Base-by-base conservation (phyloP, 148 eudicot species). In the Nepenthes gracilis region DNA sequence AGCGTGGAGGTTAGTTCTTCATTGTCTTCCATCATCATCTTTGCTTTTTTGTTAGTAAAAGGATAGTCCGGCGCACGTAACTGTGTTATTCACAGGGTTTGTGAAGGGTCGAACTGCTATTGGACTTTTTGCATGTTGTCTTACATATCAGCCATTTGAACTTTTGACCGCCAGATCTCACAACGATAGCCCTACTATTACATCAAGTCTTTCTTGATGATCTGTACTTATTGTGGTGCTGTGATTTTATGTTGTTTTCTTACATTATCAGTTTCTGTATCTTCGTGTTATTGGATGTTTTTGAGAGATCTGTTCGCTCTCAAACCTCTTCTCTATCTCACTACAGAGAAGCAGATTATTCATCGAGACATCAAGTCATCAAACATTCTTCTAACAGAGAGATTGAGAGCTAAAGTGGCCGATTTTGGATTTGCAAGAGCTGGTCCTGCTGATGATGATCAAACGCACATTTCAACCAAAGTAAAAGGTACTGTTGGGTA, bases 401-500 rank as follows among this genome's bases (percentile, higher is more conserved):
- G 74, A 74, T 66, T 81, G 81, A 75, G 83, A 67, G 97, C 99
- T 63, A 94, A 86, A 77, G 99, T 94, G 59, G 95, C 99, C 32
- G 99, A 94, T 74, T 94, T 94, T 57, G 99, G 99, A 65, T 94
- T 94, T 77, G 99, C 99, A n/a, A 84, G 83, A 73, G 78, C 77
- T 1, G 97, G 95, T 50, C 75, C 87, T 14, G 66, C 52, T 51
- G 97, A 94, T 61, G 48, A 75, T 54, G 95, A 85, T 48, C 78
- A 70, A 59, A 84, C 99, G n/a, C 95, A 94, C 47, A 74, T 94
- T 49, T 84, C 92, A n/a, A 94, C 99, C 67, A 81, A 89, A 80
- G 97, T 94, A 54, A 94, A 85, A 83, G 99, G 99, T 64, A 94
- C 99, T 43, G 81, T 94, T 33, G 99, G 99, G 55, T 94, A 94